Evolutionary conservation across 2,329 filamentous ascomycete genomes (phyloP), one percentile per base, ranked within the genome.

Genomic region (Orbilia javanica): DNA sequence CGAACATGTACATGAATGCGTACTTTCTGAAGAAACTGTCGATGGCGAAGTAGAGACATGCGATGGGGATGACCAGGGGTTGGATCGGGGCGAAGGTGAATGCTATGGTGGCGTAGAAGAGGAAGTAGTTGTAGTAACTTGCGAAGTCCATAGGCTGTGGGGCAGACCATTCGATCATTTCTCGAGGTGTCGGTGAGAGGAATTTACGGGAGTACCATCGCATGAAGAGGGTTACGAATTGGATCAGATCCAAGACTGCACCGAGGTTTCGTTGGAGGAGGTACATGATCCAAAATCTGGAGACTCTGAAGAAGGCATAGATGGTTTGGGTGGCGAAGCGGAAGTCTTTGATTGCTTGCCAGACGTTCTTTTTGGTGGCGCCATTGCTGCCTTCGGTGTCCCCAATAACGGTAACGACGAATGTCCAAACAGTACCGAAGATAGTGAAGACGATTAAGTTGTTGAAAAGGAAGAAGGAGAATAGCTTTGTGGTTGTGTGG

Each of bases 381-480:
- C 29, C 29, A n/a, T 48, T 57, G 44, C 89, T 88, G 0, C 87
- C 84, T 2, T 87, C 84, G 0, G 89, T 89, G 52, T 87, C 85
- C 2, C 88, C 83, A 53, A 94, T 85, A 42, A 97, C 89, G 3
- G 86, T 86, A 0, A 90, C 85, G 7, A 94, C 86, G 81, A 94
- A 94, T 0, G 86, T 86, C 90, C 93, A 97, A 15, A 94, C 85
- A 0, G 93, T 90, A 52, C 92, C 93, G 84, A 98, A 98, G 13
- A 97, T 86, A 10, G 94, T 97, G 84, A 98, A 98, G 73, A 98
- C 90, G 80, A 99, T 86, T 69, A 99, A 85, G 83, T 98, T 98
- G 88, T 99, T 99, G 87, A 99, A 94, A 65, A 97, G 89, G 84
- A 99, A 99, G 86, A 99, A 99, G 18, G 92, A 89, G 85, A 96